Evolutionary conservation across 2,329 filamentous ascomycete genomes (phyloP).

Genomic region (Zymoseptoria ardabiliae): DNA sequence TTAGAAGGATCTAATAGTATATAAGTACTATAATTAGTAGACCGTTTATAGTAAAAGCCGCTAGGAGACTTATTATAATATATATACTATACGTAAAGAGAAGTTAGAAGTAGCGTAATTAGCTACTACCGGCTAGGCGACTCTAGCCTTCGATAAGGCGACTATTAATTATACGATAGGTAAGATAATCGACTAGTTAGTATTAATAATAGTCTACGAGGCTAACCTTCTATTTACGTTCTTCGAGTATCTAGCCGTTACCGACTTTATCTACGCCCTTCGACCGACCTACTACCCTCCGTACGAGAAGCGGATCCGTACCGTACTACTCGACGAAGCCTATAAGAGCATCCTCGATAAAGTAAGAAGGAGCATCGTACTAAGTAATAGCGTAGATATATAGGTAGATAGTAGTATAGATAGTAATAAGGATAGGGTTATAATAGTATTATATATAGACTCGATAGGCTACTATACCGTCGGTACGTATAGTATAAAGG

Average conservation of each 20-base stretch:
- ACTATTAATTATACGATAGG: too few relatives aligned
- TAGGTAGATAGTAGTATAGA: background rate
- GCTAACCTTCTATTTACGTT: background rate
- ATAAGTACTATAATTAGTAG: too few relatives aligned
- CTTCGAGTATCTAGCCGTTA: background rate
- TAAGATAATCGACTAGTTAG: too few relatives aligned
- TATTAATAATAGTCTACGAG: too few relatives aligned
- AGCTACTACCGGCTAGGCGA: too few relatives aligned
- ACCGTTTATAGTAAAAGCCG: too few relatives aligned
- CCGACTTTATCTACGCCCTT: background rate
- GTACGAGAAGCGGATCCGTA: background rate
- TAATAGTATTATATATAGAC: background rate
- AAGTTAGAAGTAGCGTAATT: too few relatives aligned
- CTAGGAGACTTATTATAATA: too few relatives aligned
- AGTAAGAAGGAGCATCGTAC: background rate
- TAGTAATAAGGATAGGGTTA: background rate
- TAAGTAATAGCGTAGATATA: background rate
- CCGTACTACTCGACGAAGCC: background rate
- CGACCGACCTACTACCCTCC: background rate
- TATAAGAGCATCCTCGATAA: background rate
- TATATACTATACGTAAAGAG: too few relatives aligned
- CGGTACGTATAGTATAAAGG: background rate
- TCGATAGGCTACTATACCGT: background rate
- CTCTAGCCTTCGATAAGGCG: too few relatives aligned
- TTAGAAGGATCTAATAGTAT: too few relatives aligned